phyloP scores from a whole-genome alignment of 2,329 filamentous ascomycete species.

The Aspergillus latus region DNA sequence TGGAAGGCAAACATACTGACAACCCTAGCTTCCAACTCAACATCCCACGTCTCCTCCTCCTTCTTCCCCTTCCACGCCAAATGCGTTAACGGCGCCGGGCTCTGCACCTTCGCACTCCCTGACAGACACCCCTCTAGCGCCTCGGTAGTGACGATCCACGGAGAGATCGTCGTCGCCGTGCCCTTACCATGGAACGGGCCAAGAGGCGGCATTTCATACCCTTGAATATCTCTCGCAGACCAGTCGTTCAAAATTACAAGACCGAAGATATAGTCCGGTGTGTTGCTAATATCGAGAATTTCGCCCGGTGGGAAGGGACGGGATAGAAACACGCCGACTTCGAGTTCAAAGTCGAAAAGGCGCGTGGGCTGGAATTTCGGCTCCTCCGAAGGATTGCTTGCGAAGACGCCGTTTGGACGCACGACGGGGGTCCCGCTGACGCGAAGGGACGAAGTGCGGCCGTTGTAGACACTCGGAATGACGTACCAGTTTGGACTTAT shows the following conservation, averaged over 20 bases:
- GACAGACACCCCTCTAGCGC: conserved; percentile 41
- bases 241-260: conserved; percentile 64
- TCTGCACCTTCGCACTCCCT: conserved; percentile 3
- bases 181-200: conserved; percentile 62
- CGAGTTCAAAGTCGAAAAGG: conserved; percentile 52
- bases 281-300: conserved; percentile 41
- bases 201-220: conserved; percentile 58
- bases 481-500: conserved; percentile 15
- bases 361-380: conserved; percentile 38
- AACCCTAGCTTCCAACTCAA: conserved; percentile 15
- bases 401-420: conserved; percentile 16
- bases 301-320: conserved; percentile 42
- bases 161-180: conserved; percentile 58
- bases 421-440: conserved; percentile 13
- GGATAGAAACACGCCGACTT: conserved; percentile 49
- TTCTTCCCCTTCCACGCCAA: conserved; percentile 8
- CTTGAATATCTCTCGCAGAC: conserved; percentile 61
- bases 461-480: conserved; percentile 19
- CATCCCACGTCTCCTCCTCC: conserved; percentile 10
- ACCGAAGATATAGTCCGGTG: conserved; percentile 60
- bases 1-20: conserved; percentile 1
- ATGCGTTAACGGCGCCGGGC: conserved; percentile 11
- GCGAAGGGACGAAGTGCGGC: conserved; percentile 17
- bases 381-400: not conserved
- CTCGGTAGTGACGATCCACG: conserved; percentile 61